Base-by-base conservation (phyloP, 2,329 filamentous ascomycete genomes). In the Ophiocordyceps camponoti-floridani region DNA sequence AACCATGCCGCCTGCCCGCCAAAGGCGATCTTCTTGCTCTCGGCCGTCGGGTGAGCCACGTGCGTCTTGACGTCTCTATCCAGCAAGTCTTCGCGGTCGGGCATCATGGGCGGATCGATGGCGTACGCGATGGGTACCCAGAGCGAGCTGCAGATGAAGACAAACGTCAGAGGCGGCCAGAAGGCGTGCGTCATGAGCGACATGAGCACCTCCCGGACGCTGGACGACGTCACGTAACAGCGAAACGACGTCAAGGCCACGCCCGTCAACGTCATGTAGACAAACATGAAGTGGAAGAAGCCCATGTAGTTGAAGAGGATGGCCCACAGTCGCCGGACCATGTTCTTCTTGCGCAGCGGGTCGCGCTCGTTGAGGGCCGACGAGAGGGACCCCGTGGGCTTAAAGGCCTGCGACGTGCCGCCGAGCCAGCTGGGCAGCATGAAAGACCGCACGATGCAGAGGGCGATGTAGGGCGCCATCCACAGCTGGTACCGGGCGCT, bases 381-480 rank as follows among this genome's bases (percentile, higher is more conserved):
- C 26, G 65, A 61, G 9, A 78, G 60, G 5, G 72, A 76, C 4
- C 76, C 76, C 1, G 75, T 76, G 0, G 75, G 68, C 53, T 73
- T 74, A 62, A 79, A 79, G 18, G 70, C 73, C 55, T 73, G 68
- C 0, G 67, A 58, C 53, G 73, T 65, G 18, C 73, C 75, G 14
- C 75, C 76, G 14, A 79, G 67, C 73, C 73, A 77, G 8, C 54
- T 66, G 26, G 74, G 74, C 3, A 78, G 62, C 13, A 77, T 51
- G 52, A 78, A 78, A 1, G 73, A 67, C 3, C 72, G 72, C 44
- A 77, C 58, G 45, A 78, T 68, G 51, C 69, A 72, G 11, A 75
- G 61, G 0, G 72, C 70, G 47, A 76, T 72, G 56, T 76, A 79
- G 0, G 74, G 73, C 7, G 73, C 67, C 73, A 78, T 78, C 73